These are phyloP conservation scores for Colletotrichum musae DNA, from an alignment of 2,329 filamentous ascomycete species.

Conservation along the genomic window DNA sequence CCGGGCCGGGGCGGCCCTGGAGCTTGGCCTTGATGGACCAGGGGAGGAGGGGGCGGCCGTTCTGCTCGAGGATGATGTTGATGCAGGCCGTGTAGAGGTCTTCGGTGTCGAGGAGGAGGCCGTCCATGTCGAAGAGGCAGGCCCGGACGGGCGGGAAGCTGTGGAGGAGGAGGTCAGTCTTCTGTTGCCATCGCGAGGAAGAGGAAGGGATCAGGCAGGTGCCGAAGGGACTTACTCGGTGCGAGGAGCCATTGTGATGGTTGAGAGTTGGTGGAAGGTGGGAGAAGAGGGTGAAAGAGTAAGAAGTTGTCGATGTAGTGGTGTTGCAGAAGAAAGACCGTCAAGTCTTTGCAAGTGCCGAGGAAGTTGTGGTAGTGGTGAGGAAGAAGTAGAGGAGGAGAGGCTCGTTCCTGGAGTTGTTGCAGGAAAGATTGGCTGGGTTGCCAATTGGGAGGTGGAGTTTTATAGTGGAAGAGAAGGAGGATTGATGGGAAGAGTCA, in stretches of 20 bases:
- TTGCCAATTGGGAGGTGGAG: neutral
- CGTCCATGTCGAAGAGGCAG: conserved; percentile 99
- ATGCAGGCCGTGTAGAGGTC: conserved; percentile 88
- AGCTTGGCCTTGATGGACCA: conserved; percentile 96
- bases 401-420: conserved; percentile 13
- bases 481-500: neutral
- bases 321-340: neutral
- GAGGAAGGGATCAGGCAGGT: conserved; percentile 43
- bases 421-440: conserved; percentile 10
- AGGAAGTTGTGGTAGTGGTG: neutral
- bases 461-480: conserved; percentile 13
- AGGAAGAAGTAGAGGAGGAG: neutral
- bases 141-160: conserved; percentile 87
- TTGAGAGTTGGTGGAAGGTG: conserved; percentile 17
- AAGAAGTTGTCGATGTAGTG: neutral
- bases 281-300: neutral
- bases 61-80: conserved; percentile 84
- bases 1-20: conserved; percentile 70
- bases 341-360: neutral
- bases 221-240: conserved; percentile 60
- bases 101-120: conserved; percentile 93
- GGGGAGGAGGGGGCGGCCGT: conserved; percentile 81
- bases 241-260: conserved; percentile 56
- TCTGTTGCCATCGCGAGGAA: neutral
- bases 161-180: conserved; percentile 21